Conservation (phyloP, 805 yeast species). For the Ogataea populi-albae region DNA sequence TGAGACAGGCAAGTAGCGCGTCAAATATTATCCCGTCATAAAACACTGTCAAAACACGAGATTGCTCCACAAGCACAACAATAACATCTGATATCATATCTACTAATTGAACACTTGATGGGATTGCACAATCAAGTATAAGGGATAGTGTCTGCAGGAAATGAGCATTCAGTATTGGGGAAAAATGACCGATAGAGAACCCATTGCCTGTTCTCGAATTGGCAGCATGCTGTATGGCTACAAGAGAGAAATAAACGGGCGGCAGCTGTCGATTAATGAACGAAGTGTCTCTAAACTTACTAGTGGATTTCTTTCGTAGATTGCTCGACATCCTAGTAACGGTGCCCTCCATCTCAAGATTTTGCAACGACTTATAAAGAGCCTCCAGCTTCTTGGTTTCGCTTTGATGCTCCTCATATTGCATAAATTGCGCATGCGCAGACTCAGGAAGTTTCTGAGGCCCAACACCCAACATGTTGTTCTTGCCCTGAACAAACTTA, state of each 20-base stretch:
- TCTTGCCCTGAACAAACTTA: constrained; percentile 38
- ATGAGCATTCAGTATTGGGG: constrained; percentile 54
- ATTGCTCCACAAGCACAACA: constrained; percentile 23
- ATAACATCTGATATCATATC: constrained; percentile 60
- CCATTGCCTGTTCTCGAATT: constrained; percentile 38
- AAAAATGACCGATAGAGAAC: constrained; percentile 49
- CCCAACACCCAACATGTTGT: constrained; percentile 27
- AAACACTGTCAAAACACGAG: constrained; percentile 5
- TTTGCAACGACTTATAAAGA: constrained; percentile 17
- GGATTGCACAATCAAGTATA: constrained; percentile 57
- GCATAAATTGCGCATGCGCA: constrained; percentile 43
- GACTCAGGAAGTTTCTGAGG: constrained; percentile 42
- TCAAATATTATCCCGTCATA: constrained; percentile 14
- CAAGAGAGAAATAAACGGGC: constrained; percentile 52
- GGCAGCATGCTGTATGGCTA: constrained; percentile 42
- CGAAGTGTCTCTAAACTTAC: constrained; percentile 17
- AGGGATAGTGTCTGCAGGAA: constrained; percentile 56
- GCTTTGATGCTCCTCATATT: background rate
- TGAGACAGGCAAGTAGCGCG: constrained; percentile 12
- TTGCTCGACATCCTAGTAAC: constrained; percentile 42
- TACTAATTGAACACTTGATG: constrained; percentile 44
- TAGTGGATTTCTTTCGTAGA: constrained; percentile 21
- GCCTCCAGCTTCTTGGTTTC: constrained; percentile 8
- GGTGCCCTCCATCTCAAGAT: constrained; percentile 34
- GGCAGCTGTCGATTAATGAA: constrained; percentile 39